Evolutionary conservation across 805 yeast genomes (phyloP).

Genomic region (Candida hungchunana): DNA sequence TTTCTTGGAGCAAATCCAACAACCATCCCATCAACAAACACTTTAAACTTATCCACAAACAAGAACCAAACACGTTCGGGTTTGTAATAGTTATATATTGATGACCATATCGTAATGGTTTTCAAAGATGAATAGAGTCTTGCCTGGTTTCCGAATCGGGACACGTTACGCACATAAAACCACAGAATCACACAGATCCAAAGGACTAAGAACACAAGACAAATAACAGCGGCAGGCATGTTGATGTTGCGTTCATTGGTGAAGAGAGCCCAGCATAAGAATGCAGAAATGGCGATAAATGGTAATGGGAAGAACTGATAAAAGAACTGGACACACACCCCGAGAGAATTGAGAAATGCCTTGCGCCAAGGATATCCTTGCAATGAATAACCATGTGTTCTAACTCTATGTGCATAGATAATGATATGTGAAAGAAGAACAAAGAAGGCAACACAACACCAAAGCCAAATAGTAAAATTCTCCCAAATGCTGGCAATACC

Average conservation of each 20-base stretch:
- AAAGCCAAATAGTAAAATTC: conserved; percentile 35
- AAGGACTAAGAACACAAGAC: conserved; percentile 1
- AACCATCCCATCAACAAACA: conserved; percentile 35
- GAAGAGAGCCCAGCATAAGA: conserved; percentile 4
- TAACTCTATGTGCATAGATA: neutral
- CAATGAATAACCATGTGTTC: neutral
- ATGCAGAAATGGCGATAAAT: conserved; percentile 9
- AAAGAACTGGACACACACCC: conserved; percentile 6
- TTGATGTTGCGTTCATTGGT: neutral
- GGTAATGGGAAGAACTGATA: conserved; percentile 12
- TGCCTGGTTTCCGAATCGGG: conserved; percentile 5
- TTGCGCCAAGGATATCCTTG: conserved; percentile 3
- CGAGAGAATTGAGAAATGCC: conserved; percentile 1
- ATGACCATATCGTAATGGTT: conserved; percentile 43
- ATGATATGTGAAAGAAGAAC: conserved; percentile 2
- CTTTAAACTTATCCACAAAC: conserved; percentile 31
- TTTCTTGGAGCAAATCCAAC: conserved; percentile 41
- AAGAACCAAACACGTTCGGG: conserved; percentile 39
- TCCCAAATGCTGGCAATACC: conserved; percentile 39
- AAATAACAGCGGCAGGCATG: conserved; percentile 1
- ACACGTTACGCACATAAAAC: conserved; percentile 14
- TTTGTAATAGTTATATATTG: conserved; percentile 38
- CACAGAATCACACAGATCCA: conserved; percentile 8
- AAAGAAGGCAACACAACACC: conserved; percentile 5
- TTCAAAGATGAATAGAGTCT: conserved; percentile 45